Conservation (phyloP, 768 basidiomycete genomes). For the Collybia nuda region DNA sequence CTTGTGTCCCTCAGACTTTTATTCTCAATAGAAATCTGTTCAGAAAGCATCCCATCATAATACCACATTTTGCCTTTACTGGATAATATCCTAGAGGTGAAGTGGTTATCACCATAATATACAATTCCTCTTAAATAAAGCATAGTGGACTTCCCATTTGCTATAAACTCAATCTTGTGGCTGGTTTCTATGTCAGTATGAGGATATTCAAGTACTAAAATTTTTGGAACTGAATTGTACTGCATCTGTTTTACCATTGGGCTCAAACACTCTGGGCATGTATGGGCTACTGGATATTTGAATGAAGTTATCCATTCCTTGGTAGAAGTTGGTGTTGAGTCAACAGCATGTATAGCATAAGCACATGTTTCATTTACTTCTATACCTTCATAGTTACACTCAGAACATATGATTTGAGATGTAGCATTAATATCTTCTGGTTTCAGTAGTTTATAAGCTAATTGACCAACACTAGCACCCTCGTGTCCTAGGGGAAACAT, state of each 20-base stretch:
- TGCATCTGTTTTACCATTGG: background rate
- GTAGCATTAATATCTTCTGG: too few species aligned
- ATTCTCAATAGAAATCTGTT: too few species aligned
- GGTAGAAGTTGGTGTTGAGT: too few species aligned
- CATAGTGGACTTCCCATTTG: too few species aligned
- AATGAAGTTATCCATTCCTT: too few species aligned
- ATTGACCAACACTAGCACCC: background rate
- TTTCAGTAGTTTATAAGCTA: background rate
- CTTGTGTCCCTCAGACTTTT: too few species aligned
- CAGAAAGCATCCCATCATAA: conserved; percentile 1
- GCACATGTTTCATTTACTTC: too few species aligned
- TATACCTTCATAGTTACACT: too few species aligned
- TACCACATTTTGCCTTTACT: background rate
- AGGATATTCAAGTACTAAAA: background rate
- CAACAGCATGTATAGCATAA: too few species aligned
- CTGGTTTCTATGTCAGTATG: background rate
- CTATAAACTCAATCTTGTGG: background rate
- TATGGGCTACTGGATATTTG: too few species aligned
- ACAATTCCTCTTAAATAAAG: too few species aligned
- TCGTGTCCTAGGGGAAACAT: background rate
- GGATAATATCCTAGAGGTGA: background rate
- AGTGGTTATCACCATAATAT: background rate
- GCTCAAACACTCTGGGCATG: background rate
- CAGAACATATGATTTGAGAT: too few species aligned
- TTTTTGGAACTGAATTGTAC: background rate